phyloP scores from a whole-genome alignment of 2,329 filamentous ascomycete species.

The Colletotrichum salicis region DNA sequence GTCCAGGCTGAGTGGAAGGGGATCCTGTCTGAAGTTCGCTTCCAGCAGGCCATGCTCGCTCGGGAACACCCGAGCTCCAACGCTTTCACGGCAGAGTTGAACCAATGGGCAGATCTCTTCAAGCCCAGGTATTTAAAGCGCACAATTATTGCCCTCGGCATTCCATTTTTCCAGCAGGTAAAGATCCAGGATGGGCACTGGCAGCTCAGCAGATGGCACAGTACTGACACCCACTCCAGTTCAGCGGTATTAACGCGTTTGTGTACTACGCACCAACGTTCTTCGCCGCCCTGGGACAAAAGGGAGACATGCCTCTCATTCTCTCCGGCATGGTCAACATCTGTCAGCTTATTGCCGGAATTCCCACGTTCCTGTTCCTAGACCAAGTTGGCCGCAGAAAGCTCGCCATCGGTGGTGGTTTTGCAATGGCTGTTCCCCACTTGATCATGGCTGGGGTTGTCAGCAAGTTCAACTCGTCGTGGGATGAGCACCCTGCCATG shows the following conservation, averaged over 20 bases:
- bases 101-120: conserved; percentile 59
- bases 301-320: conserved; percentile 43
- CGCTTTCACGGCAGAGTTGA: conserved; percentile 54
- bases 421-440: conserved; percentile 39
- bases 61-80: conserved; percentile 48
- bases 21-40: conserved; percentile 59
- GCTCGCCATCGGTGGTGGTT: conserved; percentile 43
- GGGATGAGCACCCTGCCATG: conserved; percentile 12
- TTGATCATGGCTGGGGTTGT: conserved; percentile 21
- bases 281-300: conserved; percentile 42
- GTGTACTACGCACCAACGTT: conserved; percentile 43
- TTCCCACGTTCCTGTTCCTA: conserved; percentile 42
- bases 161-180: conserved; percentile 40
- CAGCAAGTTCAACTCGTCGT: conserved; percentile 6
- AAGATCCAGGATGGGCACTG: no score
- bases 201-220: no score
- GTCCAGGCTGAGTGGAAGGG: conserved; percentile 60
- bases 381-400: conserved; percentile 45
- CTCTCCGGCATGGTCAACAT: conserved; percentile 49
- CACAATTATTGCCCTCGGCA: conserved; percentile 50
- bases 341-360: conserved; percentile 44
- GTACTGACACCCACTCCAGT: background rate
- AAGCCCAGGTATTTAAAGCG: conserved; percentile 54
- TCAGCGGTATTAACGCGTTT: conserved; percentile 39
- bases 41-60: conserved; percentile 53